phyloP scores from a whole-genome alignment of 257 asterid genomes.

The Forsythia viridissima region DNA sequence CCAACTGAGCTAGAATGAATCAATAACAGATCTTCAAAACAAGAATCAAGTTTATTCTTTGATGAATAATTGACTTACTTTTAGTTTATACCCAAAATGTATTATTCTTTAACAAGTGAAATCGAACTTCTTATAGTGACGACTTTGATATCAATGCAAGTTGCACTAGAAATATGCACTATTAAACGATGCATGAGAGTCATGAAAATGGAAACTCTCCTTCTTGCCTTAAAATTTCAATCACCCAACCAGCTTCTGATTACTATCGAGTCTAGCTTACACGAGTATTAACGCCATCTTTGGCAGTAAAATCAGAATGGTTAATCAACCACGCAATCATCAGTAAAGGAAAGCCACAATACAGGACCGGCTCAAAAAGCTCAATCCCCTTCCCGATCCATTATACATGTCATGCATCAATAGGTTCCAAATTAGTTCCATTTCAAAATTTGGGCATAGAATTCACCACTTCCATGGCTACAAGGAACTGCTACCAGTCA shows the following conservation, averaged over 20 bases:
- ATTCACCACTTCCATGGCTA: not conserved
- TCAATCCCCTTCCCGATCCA: not conserved
- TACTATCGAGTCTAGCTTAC: not conserved
- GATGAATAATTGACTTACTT: no score
- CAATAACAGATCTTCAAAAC: not conserved
- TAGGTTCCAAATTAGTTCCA: not conserved
- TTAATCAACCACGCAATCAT: not conserved
- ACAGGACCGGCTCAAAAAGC: not conserved
- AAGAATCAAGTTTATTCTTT: not conserved
- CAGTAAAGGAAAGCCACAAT: not conserved
- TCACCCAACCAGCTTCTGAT: not conserved
- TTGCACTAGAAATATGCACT: not conserved
- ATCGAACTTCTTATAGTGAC: not conserved
- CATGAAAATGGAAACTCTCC: not conserved
- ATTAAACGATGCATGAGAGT: not conserved
- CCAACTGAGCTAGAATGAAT: not conserved
- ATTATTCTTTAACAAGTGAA: not conserved
- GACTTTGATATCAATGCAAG: no score
- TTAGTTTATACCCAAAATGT: not conserved
- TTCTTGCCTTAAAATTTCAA: not conserved
- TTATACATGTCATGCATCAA: not conserved
- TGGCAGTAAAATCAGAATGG: not conserved
- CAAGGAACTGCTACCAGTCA: not conserved
- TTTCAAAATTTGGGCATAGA: not conserved
- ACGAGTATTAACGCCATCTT: not conserved